Conservation (phyloP, 2,329 filamentous ascomycete genomes). For the Fusarium pseudograminearum region DNA sequence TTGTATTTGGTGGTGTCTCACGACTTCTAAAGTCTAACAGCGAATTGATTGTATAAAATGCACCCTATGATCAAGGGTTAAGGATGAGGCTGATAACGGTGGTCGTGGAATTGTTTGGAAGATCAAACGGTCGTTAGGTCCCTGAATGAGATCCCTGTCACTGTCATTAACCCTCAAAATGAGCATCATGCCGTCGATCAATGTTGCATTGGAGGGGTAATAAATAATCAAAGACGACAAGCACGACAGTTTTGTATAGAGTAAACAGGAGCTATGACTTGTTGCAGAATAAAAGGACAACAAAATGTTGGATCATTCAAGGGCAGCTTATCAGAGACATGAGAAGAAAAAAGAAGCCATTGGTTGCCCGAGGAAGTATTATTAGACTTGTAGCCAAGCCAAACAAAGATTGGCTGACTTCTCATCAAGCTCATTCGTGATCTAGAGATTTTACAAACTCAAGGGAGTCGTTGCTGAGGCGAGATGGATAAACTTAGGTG, state of each 20-base stretch:
- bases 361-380: conserved; percentile 3
- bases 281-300: neutral
- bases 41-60: neutral
- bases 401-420: conserved; percentile 1
- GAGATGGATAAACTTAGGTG: neutral
- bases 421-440: neutral
- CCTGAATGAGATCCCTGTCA: conserved; percentile 22
- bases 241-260: neutral
- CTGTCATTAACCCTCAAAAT: neutral
- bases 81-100: conserved; percentile 14
- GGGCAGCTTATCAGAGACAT: conserved; percentile 27
- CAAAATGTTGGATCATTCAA: neutral
- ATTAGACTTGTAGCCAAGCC: conserved; percentile 4
- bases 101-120: conserved; percentile 6
- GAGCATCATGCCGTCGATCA: conserved; percentile 34
- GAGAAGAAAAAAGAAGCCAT: neutral
- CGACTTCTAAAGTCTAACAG: too few species aligned
- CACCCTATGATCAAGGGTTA: neutral
- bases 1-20: too few species aligned
- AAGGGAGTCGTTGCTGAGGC: conserved; percentile 24
- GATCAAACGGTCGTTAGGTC: conserved; percentile 22
- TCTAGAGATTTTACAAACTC: neutral
- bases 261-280: conserved; percentile 15
- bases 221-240: neutral
- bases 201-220: conserved; percentile 24